Evolutionary conservation across 768 basidiomycete genomes (phyloP), one percentile per base, ranked within the genome.

Genomic region (Kwoniella dendrophila): DNA sequence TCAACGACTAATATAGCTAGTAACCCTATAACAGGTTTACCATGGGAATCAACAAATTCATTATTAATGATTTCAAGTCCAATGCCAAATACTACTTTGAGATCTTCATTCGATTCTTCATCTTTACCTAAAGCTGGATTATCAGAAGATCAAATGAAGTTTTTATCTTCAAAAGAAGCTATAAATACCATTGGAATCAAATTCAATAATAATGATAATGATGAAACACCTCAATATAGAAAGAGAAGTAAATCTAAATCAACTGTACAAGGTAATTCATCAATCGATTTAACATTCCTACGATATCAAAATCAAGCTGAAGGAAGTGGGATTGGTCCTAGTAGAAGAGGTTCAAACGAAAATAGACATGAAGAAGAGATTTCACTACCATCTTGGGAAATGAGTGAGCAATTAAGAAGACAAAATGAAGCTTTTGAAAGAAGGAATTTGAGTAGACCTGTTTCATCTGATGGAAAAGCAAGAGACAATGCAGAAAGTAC

Each of bases 11-110:
- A 10, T 43, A 43, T 20, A n/a, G n/a, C n/a, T n/a, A n/a, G n/a
- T n/a, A n/a, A n/a, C n/a, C n/a, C n/a, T n/a, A n/a, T n/a, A n/a
- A n/a, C n/a, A n/a, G n/a, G n/a, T n/a, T n/a, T n/a, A 6, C 69
- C 73, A 22, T 70, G 67, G 67, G 58, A 63, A 33, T 75, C 73
- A 0, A 66, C 69, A 0, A 52, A 63, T 36, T 68, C 65, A 1
- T 63, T 74, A 16, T 40, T 61, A 30, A n/a, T 54, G 4, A 69
- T 75, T 36, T 75, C 73, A 0, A 55, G 68, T 4, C 73, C 73
- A n/a, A 18, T 75, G 18, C 68, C 71, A 2, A 47, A 72, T 40
- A 60, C 71, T 3, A 71, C 73, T 32, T 55, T 72, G 6, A 16
- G 73, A 27, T 71, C 69, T 18, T 62, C 58, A 2, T 72, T 75